phyloP scores from a whole-genome alignment of 345 rosid species.

The Physaria fendleri region DNA sequence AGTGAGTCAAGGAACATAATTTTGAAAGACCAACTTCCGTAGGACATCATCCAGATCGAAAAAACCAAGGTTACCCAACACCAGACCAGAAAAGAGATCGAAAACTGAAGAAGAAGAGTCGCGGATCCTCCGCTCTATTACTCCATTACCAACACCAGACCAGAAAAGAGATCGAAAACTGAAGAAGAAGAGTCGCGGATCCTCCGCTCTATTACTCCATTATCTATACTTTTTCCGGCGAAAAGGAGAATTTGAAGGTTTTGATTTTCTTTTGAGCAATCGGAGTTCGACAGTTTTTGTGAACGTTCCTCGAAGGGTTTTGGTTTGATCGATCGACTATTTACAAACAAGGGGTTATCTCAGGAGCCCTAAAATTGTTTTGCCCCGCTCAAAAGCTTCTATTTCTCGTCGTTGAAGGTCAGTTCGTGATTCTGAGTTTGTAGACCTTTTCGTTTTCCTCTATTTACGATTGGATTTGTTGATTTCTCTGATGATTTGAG shows the following conservation, averaged over 20 bases:
- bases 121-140: no score
- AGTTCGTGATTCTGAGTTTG: conserved; percentile 8
- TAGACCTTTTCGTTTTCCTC: neutral
- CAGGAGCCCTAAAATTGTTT: conserved; percentile 6
- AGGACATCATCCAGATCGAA: no score
- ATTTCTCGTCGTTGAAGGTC: conserved; percentile 2
- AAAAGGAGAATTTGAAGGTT: neutral
- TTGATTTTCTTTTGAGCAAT: neutral
- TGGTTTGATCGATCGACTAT: neutral
- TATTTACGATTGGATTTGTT: neutral
- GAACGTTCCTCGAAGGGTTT: neutral
- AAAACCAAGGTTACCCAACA: no score
- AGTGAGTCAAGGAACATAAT: no score
- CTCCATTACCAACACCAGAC: no score
- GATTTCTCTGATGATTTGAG: neutral
- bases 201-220: neutral
- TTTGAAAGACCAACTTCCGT: no score
- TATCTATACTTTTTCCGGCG: neutral
- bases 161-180: no score
- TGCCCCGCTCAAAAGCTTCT: neutral
- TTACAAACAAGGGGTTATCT: neutral
- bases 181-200: no score
- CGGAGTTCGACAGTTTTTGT: neutral
- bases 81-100: no score
- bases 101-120: no score